Base-by-base conservation (phyloP, 2,329 filamentous ascomycete species). In the Clonostachys chloroleuca region DNA sequence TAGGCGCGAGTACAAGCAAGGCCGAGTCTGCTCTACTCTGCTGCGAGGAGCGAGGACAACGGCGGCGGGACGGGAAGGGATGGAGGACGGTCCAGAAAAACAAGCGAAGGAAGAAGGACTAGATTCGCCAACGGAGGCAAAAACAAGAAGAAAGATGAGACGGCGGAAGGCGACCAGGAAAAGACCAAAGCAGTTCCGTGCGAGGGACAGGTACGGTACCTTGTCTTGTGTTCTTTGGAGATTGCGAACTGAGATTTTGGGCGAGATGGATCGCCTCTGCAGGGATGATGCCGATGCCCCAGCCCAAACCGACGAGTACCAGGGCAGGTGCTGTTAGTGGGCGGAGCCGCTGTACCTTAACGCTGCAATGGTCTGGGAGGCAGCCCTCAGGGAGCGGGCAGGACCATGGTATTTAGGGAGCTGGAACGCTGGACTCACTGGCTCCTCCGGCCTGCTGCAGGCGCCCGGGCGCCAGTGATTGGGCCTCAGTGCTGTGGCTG, bases 181-280 rank as follows among this genome's bases (percentile, higher is more conserved):
- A 40, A 8, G 14, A 16, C 14, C 16, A 34, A 45, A 14, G 18
- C 12, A 16, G 13, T 36, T 45, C 43, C 30, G 34, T n/a, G 30
- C 16, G 43, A 45, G 39, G 24, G 34, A 33, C 41, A 46, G 20
- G 45, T 46, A 30, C 24, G 18, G 33, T 39, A 41, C 17, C 33
- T 47, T 47, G 40, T 34, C 46, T 47, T 33, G 46, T 44, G 42
- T 24, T 40, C 40, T 41, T 44, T 50, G 48, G 48, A 50, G 46
- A 50, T 50, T 50, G 46, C 48, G 39, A 45, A 45, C 40, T 45
- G 42, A 47, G 45, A 45, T 47, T 50, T 47, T 52, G 42, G 42
- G 35, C 36, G 36, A 42, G 20, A 45, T 45, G 36, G 42, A 45
- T 40, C 47, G 42, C 14, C 42, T 16, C 42, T 48, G 47, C 47